Base-by-base conservation (phyloP, 1,139 yeast species). In the Diutina ranongensis region DNA sequence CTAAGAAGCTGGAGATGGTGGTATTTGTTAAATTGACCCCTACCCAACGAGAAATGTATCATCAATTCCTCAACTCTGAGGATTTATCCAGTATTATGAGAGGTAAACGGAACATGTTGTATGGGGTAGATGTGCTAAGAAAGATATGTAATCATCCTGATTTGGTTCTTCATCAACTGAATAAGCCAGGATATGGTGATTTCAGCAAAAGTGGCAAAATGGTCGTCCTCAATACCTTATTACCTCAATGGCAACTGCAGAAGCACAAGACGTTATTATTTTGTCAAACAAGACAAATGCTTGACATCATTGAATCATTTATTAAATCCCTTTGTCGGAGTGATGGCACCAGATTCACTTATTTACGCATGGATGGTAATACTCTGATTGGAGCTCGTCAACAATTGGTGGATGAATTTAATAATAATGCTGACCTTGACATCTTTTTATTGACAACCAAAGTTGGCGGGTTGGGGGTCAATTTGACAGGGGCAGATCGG, bases 71-170 rank as follows among this genome's bases (percentile, higher is more conserved):
- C 44, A 76, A 75, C 33, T 83, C 95, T 10, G 85, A 80, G 45
- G 97, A 89, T 49, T 62, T 87, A 57, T 67, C 68, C 44, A 78
- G 88, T 19, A 87, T 88, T 36, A 62, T 83, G 47, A 72, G 74
- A 40, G 97, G 97, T 1, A 81, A 75, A 55, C 62, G 94, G 46
- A 88, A 88, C 53, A 87, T 88, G 20, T 65, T 92, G 34, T 85
- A 74, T 71, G 98, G 98, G 0, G 94, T 92, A 36, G 97, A 92
- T 59, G 76, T 86, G 31, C 61, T 92, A 47, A 70, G 98, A 49
- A 92, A 92, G 57, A 86, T 92, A 2, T 94, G 98, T 59, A 92
- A 92, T 59, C 98, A 94, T 64, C 98, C 99, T 0, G 97, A 94
- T 60, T 65, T 92, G 49, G 80, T 86, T 1, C 79, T 79, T 46